Percentiles rank a stretch among this genome's conserved stretches.
These are phyloP conservation scores for Vicia villosa DNA, from an alignment of 306 rosid genomes.

Conservation along the genomic window DNA sequence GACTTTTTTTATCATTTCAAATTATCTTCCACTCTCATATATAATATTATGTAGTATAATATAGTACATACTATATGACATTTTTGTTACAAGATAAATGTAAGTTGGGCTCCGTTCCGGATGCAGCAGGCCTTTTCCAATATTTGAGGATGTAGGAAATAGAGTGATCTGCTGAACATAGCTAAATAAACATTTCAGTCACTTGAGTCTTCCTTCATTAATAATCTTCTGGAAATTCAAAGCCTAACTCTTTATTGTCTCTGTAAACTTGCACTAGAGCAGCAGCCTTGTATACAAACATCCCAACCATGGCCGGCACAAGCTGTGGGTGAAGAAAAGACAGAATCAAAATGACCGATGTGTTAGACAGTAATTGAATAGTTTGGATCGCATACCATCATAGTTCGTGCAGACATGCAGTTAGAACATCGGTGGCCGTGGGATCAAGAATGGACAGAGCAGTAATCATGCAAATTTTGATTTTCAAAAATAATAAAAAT, in stretches of 20 bases:
- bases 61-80: background rate
- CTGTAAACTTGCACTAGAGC: constrained; percentile 86
- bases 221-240: constrained; percentile 62
- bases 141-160: constrained; percentile 7
- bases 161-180: constrained; percentile 6
- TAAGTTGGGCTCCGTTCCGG: constrained; percentile 4
- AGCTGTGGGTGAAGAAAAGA: constrained; percentile 50
- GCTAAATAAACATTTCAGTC: constrained; percentile 34
- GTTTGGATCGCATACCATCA: background rate
- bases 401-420: background rate
- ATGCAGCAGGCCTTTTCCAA: constrained; percentile 16
- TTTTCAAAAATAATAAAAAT: too few relatives aligned
- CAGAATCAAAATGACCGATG: constrained; percentile 19
- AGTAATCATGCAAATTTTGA: background rate
- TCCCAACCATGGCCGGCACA: constrained; percentile 92
- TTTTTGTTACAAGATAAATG: constrained; percentile 26
- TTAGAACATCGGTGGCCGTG: background rate
- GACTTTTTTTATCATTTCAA: background rate
- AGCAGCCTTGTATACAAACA: constrained; percentile 95
- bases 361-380: background rate
- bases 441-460: background rate
- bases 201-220: constrained; percentile 42
- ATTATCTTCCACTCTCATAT: constrained; percentile 19
- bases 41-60: too few relatives aligned
- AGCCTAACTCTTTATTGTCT: constrained; percentile 73